Evolutionary conservation across 2,329 filamentous ascomycete genomes (phyloP), one percentile per base, ranked within the genome.

Genomic region (Zasmidium citrigriseum): DNA sequence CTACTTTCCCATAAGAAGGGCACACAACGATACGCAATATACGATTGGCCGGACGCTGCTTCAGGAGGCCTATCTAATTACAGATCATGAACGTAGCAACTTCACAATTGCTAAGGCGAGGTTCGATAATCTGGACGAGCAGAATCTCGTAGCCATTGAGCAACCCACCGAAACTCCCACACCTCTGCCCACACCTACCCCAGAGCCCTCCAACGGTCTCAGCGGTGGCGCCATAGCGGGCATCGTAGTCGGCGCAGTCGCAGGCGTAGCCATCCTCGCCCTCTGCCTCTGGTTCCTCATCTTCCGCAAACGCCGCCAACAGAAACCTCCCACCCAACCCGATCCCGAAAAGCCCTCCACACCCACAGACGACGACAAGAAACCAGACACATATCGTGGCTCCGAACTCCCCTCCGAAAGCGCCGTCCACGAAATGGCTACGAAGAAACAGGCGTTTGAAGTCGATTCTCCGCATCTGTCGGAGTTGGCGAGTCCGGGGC

Each of bases 221-320:
- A 89, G 89, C 11, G 89, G 89, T n/a, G 93, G 93, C 58, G 86
- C 88, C 16, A 96, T 98, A 75, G 95, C 93, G 1, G 95, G 93
- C 0, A 90, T 96, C 64, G 92, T 93, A 1, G 80, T 98, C 67
- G 95, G 95, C 20, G 86, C 89, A 1, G 75, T 98, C 20, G 80
- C 85, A 3, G 93, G 87, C 25, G 80, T 87, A 5, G 84, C 85
- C 1, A 75, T 96, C 12, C 72, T 97, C 14, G 69, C 73, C 5
- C 71, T 62, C 9, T 59, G 73, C 0, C 3, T 57, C 10, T 64
- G 57, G 52, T 59, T 80, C 18, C 72, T 79, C 24, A 60, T 78
- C 45, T 69, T 77, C 27, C 72, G 74, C 64, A 70, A 74, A 51
- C 71, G 70, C 4, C 58, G 58, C 20, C 64, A 22, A 7, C 18